A percentile compares a stretch with the other conserved stretches of the same genome.
Conservation (phyloP, 2,329 filamentous ascomycete species). For the Penicillium sp. region DNA sequence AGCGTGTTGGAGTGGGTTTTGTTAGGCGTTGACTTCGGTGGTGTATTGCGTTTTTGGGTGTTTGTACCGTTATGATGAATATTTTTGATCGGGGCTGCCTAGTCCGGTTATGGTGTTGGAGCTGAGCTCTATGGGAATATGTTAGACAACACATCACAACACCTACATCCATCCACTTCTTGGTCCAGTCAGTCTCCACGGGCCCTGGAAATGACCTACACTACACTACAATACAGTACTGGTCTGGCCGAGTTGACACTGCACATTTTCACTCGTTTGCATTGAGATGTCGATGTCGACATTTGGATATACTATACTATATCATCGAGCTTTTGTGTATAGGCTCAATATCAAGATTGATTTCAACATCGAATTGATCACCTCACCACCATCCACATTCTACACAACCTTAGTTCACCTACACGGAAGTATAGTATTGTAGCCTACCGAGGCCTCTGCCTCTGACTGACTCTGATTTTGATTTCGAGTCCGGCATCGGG, state of each 20-base stretch:
- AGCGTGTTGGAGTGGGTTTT: neutral
- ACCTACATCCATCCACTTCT: no score
- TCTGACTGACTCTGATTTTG: no score
- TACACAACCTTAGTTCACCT: no score
- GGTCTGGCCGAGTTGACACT: neutral
- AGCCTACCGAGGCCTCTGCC: no score
- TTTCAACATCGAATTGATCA: neutral
- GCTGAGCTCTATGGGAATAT: neutral
- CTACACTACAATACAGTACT: neutral
- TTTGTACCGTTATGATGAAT: neutral
- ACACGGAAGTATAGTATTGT: no score
- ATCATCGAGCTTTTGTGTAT: neutral
- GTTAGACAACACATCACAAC: no score
- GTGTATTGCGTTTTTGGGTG: neutral
- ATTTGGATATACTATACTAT: neutral
- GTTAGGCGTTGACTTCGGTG: neutral
- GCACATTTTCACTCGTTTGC: neutral
- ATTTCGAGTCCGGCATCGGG: no score
- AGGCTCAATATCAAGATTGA: conserved; percentile 1
- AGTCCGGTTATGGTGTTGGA: neutral
- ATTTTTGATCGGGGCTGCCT: no score
- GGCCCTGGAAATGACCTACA: neutral
- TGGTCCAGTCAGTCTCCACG: no score
- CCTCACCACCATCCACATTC: neutral
- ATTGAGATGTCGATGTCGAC: neutral